Percentiles rank a stretch among this genome's conserved stretches.
Evolutionary conservation across 257 asterid species (phyloP).

Genomic region (Asclepias syriaca): DNA sequence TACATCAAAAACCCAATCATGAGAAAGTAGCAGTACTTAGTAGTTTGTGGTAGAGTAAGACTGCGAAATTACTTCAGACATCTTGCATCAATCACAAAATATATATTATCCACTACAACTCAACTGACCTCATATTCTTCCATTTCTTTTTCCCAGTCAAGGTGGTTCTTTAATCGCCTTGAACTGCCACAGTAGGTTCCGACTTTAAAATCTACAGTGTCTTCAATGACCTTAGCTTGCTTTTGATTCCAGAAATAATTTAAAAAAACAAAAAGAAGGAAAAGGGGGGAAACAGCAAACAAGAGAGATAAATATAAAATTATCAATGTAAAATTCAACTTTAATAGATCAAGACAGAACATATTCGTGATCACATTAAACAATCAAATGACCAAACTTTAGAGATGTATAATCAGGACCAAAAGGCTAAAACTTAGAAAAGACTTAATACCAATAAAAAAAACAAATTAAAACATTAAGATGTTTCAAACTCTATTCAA

Average conservation of each 20-base stretch:
- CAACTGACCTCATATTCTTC: constrained; percentile 83
- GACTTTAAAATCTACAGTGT: constrained; percentile 69
- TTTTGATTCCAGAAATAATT: constrained; percentile 25
- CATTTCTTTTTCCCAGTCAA: constrained; percentile 75
- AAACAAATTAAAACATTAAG: neutral
- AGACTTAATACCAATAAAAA: neutral
- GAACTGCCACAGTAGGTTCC: constrained; percentile 63
- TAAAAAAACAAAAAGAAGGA: constrained; percentile 11
- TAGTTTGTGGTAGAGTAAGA: neutral
- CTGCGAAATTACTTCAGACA: neutral
- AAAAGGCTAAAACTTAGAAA: neutral
- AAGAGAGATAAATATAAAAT: neutral
- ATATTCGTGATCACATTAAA: neutral
- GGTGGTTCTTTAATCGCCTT: constrained; percentile 35
- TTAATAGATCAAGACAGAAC: neutral
- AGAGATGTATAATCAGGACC: neutral
- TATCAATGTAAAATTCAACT: neutral
- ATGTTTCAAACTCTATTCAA: neutral
- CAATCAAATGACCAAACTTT: neutral
- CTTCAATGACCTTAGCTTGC: constrained; percentile 92
- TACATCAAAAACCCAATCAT: neutral
- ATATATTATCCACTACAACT: neutral
- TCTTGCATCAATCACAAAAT: neutral
- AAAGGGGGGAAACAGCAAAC: neutral
- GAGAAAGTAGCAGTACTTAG: neutral